A percentile compares a stretch with the other conserved stretches of the same genome.
Evolutionary conservation across 1,284 basidiomycete species (phyloP).

Genomic region (Ganoderma boninense): DNA sequence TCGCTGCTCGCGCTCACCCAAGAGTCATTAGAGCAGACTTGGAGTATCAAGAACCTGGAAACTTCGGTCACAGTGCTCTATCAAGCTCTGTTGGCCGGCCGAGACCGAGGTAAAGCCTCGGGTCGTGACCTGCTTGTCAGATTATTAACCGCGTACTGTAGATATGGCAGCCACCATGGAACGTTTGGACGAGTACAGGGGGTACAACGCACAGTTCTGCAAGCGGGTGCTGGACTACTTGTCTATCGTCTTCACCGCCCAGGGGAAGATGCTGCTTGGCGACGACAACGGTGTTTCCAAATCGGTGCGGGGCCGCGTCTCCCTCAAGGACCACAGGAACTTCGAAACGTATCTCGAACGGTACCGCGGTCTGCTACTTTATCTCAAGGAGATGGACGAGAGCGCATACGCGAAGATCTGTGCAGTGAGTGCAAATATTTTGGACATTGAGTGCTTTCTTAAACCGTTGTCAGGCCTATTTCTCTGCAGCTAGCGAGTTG

Average conservation of each 20-base stretch:
- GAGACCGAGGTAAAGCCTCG: constrained; percentile 73
- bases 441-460: neutral
- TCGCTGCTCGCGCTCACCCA: constrained; percentile 83
- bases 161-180: constrained; percentile 97
- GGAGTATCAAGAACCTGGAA: constrained; percentile 84
- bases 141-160: constrained; percentile 34
- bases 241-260: constrained; percentile 87
- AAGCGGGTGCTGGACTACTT: constrained; percentile 91
- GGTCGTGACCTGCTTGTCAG: neutral
- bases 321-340: constrained; percentile 68
- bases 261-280: constrained; percentile 75
- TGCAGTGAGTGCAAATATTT: constrained; percentile 61
- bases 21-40: constrained; percentile 82
- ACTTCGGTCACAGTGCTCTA: constrained; percentile 90
- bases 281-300: constrained; percentile 63
- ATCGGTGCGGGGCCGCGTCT: constrained; percentile 52
- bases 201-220: constrained; percentile 90
- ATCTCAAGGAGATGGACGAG: constrained; percentile 96
- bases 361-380: constrained; percentile 92
- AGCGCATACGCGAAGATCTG: constrained; percentile 85
- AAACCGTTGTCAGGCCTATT: constrained; percentile 74
- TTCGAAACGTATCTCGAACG: constrained; percentile 87
- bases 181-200: constrained; percentile 88
- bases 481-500: constrained; percentile 83
- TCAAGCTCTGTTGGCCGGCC: constrained; percentile 92